These are phyloP conservation scores for Plectranthus barbatus DNA, from an alignment of 257 asterid genomes.

Conservation along the genomic window DNA sequence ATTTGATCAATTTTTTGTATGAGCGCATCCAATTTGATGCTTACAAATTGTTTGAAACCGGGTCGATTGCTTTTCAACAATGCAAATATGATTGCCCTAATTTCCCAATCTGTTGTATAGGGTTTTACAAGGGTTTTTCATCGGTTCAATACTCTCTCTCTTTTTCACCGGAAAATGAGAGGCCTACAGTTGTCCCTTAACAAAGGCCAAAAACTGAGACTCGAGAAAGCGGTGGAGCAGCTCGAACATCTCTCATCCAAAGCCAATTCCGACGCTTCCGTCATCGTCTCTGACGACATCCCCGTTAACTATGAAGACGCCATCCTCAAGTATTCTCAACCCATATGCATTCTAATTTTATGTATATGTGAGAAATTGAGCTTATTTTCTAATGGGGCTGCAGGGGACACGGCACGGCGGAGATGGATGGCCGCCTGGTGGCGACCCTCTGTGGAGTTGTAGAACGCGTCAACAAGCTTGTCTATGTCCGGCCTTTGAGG, in stretches of 20 bases:
- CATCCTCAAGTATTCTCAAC: constrained; percentile 56
- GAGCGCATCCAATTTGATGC: too few species aligned
- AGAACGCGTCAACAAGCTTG: constrained; percentile 91
- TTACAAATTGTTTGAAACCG: too few species aligned
- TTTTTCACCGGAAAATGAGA: constrained; percentile 34
- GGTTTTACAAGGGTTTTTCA: constrained; percentile 31
- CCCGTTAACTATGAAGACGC: constrained; percentile 82
- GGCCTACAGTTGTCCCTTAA: constrained; percentile 53
- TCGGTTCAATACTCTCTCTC: background rate
- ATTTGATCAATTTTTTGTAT: too few species aligned
- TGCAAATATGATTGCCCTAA: background rate
- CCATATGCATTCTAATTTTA: background rate
- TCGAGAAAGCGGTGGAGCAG: constrained; percentile 50
- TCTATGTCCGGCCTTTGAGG: constrained; percentile 68
- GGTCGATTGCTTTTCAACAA: too few species aligned
- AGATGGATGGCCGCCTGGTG: constrained; percentile 56
- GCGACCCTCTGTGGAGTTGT: constrained; percentile 89
- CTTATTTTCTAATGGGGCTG: constrained; percentile 9
- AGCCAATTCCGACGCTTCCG: constrained; percentile 67
- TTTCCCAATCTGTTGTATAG: constrained; percentile 7
- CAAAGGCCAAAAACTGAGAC: constrained; percentile 63
- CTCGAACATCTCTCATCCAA: constrained; percentile 63
- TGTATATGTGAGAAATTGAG: background rate
- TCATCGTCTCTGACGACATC: constrained; percentile 73
- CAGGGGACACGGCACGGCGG: constrained; percentile 95